Evolutionary conservation across 139 green algal genomes (phyloP).

Genomic region (Eudorina sp.): DNA sequence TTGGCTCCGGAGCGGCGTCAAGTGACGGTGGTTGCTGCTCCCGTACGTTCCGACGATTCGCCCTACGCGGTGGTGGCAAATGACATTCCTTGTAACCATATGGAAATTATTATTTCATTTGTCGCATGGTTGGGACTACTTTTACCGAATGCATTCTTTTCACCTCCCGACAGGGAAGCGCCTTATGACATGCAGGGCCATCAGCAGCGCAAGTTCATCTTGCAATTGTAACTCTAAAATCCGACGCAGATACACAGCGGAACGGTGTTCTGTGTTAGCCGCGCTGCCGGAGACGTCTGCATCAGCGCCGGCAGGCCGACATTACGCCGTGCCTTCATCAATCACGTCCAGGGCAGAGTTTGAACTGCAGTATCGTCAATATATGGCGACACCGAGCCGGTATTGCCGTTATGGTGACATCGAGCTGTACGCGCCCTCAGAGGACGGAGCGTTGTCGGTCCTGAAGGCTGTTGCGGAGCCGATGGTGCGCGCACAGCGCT

Average conservation of each 20-base stretch:
- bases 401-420: conserved; percentile 10
- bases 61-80: too few relatives aligned
- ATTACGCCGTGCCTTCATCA: neutral
- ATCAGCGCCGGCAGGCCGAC: neutral
- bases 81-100: neutral
- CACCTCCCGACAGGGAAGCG: neutral
- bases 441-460: neutral
- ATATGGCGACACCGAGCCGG: neutral
- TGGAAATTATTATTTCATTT: neutral
- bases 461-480: conserved; percentile 15
- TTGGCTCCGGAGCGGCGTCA: too few relatives aligned
- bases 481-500: neutral
- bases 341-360: conserved; percentile 1
- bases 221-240: neutral
- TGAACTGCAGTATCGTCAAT: neutral
- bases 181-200: neutral
- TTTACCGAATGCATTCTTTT: neutral
- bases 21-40: neutral
- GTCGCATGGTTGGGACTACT: neutral
- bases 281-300: neutral
- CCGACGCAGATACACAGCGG: neutral
- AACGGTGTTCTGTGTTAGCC: neutral
- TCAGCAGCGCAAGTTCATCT: neutral
- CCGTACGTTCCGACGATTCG: neutral
- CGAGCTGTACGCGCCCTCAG: neutral